Percentiles rank a stretch among this genome's conserved stretches.
These are phyloP conservation scores for Eragrostis nindensis DNA, from an alignment of 176 grass and related monocot genomes.

Conservation along the genomic window DNA sequence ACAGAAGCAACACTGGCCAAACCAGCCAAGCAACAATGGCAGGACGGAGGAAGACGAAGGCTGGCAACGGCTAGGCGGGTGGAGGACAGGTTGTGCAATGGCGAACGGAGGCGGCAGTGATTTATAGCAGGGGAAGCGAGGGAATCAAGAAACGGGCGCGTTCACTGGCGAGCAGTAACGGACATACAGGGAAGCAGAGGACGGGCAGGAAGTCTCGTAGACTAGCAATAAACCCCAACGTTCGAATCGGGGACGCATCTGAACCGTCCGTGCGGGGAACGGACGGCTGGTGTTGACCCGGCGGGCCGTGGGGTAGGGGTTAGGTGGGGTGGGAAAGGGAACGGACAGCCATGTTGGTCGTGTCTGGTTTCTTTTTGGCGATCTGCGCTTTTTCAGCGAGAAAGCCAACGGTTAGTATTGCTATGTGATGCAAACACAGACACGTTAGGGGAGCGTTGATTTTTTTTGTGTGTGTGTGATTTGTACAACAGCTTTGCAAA, in stretches of 20 bases:
- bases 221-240: constrained; percentile 39
- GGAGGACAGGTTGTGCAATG: background rate
- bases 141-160: background rate
- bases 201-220: background rate
- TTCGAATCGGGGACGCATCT: constrained; percentile 37
- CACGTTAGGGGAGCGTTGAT: background rate
- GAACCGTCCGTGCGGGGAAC: background rate
- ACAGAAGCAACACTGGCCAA: background rate
- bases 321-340: background rate
- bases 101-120: background rate
- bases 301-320: background rate
- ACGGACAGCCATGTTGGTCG: constrained; percentile 15
- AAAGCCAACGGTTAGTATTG: constrained; percentile 19
- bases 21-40: constrained; percentile 11
- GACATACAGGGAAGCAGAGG: constrained; percentile 6
- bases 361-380: background rate
- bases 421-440: background rate
- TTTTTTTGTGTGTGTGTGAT: background rate
- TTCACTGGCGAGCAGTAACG: constrained; percentile 5
- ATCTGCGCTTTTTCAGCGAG: constrained; percentile 26
- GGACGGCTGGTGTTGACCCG: background rate
- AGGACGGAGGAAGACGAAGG: background rate
- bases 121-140: constrained; percentile 33
- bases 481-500: background rate
- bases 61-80: constrained; percentile 35